Base-by-base conservation (phyloP, 768 basidiomycete species). In the Tricholoma flavovirens region DNA sequence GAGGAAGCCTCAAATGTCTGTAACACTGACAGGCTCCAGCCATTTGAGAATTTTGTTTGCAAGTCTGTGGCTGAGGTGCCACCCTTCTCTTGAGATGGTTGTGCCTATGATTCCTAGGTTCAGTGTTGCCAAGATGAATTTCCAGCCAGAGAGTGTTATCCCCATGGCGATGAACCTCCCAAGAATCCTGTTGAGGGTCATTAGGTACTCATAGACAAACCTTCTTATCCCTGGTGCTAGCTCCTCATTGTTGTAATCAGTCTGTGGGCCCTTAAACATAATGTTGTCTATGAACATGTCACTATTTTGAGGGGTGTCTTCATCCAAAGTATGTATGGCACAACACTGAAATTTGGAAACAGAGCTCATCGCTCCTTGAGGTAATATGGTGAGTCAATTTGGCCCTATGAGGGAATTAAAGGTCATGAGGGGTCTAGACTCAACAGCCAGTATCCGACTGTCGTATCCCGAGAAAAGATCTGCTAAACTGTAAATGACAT, bases 311-410 rank as follows among this genome's bases (percentile, higher is more conserved):
- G 61, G 62, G 4, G 46, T 56, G 24, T 64, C 62, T 3, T 60
- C 61, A 14, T 35, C 22, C 3, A 67, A 33, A 0, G 57, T 59
- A 43, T 66, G 63, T 1, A 22, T 46, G 0, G 53, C 49, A 36
- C 64, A 62, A 2, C 59, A 22, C 24, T 75, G 70, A 51, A 74
- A 75, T 33, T 75, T 70, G 0, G 67, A 67, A 0, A 71, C 60
- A 0, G 63, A 61, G 40, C 75, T 75, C 2, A 71, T 72, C 26
- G 61, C 66, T 0, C 74, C 75, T 65, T 71, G 70, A n/a, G n/a
- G n/a, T n/a, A n/a, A n/a, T n/a, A n/a, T 0, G 69, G 70, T 60
- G 0, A 71, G 60, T 0, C 64, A 61, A 1, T 60, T 22, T 0
- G 67, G 58, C 0, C 72, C 69, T 1, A 65, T 43, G 0, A 66